Base-by-base conservation (phyloP, 2,329 filamentous ascomycete species). In the Paecilomyces formosus region DNA sequence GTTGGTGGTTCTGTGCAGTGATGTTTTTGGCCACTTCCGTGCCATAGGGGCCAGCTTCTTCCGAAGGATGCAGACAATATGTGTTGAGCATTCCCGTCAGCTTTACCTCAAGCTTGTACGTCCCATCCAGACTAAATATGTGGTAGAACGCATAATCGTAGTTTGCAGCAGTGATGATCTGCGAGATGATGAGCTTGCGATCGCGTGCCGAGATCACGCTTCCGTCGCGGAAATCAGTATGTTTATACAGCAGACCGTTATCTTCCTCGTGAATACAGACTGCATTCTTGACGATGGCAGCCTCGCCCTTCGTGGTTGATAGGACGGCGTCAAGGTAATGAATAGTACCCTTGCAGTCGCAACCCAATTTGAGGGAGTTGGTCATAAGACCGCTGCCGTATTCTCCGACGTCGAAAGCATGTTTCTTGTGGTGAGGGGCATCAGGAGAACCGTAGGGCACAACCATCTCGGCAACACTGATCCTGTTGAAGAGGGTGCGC, bases 221-320 rank as follows among this genome's bases (percentile, higher is more conserved):
- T 51, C 94, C 88, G 69, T 97, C 92, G 45, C 92, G 85, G 83
- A 96, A 97, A 74, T 97, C 92, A 13, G 86, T 92, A 76, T 95
- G 90, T 78, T 97, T 97, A 84, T 95, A 96, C 0, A 96, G 80
- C 59, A 97, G 93, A 6, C 92, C 92, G 1, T 85, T 84, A 64
- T 97, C 92, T 76, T 97, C 92, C 73, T 97, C 92, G 75, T 97
- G 92, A 63, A 97, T 92, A 73, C 92, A 97, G 65, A 97, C 88
- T 35, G 92, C 92, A 69, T 96, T 96, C 80, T 96, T 93, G 78
- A 96, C 91, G 1, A 86, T 88, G 3, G 86, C 85, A 28, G 89
- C 79, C n/a, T 83, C 82, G 26, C 92, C 92, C 3, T 85, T 84
- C 15, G 85, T 82, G 59, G 91, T 91, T 45, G 92, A 88, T 70